Percentiles rank a stretch among this genome's conserved stretches.
Conservation (phyloP, 257 asterid species). For the Agastache rugosa region DNA sequence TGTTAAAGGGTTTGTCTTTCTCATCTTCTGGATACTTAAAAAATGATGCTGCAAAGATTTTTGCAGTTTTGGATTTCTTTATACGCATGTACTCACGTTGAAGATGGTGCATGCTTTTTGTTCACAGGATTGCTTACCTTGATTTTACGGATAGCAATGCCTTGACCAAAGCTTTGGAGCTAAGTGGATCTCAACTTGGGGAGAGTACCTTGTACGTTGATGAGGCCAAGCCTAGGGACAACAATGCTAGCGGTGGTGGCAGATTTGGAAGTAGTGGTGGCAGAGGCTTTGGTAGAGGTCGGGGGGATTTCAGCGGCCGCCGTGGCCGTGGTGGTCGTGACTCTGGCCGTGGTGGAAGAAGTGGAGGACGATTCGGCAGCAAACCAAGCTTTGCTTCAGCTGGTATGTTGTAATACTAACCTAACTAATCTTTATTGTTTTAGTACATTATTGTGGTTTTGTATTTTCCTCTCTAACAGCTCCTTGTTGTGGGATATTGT, state of each 20-base stretch:
- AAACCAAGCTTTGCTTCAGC: slow-evolving; percentile 52
- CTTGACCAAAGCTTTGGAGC: slow-evolving; percentile 59
- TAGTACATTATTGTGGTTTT: neutral
- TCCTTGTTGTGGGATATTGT: neutral
- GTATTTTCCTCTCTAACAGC: neutral
- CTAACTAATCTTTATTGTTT: neutral
- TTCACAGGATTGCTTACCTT: slow-evolving; percentile 74
- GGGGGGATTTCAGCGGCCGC: neutral
- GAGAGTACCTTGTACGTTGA: slow-evolving; percentile 54
- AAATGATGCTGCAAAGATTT: neutral
- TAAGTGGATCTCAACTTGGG: slow-evolving; percentile 55
- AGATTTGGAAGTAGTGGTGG: slow-evolving; percentile 35
- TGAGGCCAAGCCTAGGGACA: slow-evolving; percentile 75
- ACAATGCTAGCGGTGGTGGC: slow-evolving; percentile 38
- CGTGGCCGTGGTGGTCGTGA: slow-evolving; percentile 15
- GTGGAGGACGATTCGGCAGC: slow-evolving; percentile 50
- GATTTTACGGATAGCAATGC: slow-evolving; percentile 54
- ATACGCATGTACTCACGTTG: too few relatives aligned
- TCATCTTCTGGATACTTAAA: neutral
- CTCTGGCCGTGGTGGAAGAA: slow-evolving; percentile 36
- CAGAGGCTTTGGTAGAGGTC: slow-evolving; percentile 2
- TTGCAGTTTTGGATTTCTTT: neutral
- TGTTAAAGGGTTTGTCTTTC: slow-evolving; percentile 62
- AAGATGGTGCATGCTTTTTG: neutral
- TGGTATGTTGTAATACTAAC: slow-evolving; percentile 30